A percentile compares a stretch with the other conserved stretches of the same genome.
Evolutionary conservation across 2,329 filamentous ascomycete species (phyloP).

Genomic region (Fusarium secorum): DNA sequence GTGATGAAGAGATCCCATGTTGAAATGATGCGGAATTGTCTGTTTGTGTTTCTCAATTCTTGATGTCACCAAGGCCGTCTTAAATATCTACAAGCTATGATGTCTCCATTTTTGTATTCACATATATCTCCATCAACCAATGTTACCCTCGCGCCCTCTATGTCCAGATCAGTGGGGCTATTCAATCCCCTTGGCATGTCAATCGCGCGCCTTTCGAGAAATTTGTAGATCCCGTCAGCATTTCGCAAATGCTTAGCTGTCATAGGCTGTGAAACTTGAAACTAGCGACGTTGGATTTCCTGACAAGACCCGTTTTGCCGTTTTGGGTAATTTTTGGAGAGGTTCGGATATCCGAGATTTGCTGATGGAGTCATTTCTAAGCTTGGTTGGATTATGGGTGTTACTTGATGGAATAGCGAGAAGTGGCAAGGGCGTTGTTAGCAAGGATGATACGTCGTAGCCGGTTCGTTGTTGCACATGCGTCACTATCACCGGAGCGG

Average conservation of each 20-base stretch:
- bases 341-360: not conserved
- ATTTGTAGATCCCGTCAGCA: slow-evolving; percentile 2
- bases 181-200: not conserved
- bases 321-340: slow-evolving; percentile 2
- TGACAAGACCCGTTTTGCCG: not conserved
- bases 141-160: not conserved
- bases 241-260: not conserved
- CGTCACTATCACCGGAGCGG: too few relatives aligned
- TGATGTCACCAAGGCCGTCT: not conserved
- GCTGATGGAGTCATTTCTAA: not conserved
- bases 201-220: slow-evolving; percentile 8
- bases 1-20: not conserved
- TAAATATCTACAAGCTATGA: not conserved
- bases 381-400: too few relatives aligned
- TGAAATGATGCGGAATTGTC: too few relatives aligned
- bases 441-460: not conserved
- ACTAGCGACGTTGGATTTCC: not conserved
- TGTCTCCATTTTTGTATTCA: not conserved
- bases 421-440: too few relatives aligned
- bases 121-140: not conserved
- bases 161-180: not conserved
- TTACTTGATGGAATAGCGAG: not conserved
- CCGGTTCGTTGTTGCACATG: not conserved
- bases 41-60: not conserved
- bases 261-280: slow-evolving; percentile 4